Evolutionary conservation across 1,284 basidiomycete species (phyloP).

Genomic region (Marasmius oreades): DNA sequence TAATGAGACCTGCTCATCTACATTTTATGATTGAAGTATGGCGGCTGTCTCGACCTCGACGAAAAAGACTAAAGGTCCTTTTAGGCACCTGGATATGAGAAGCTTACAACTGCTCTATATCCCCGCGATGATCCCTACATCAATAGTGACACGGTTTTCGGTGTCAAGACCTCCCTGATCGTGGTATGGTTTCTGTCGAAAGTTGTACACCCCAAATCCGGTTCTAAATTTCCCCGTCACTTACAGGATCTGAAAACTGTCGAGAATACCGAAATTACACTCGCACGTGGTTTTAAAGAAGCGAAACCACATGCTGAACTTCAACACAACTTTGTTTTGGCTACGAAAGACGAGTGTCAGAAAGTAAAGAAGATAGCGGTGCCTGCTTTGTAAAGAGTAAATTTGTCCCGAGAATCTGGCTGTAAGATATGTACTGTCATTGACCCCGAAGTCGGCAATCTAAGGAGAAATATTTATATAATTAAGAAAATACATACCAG

Average conservation of each 20-base stretch:
- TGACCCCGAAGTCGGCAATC: no score
- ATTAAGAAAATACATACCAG: no score
- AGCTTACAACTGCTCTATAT: slow-evolving; percentile 73
- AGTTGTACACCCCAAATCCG: not conserved
- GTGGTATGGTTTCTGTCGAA: slow-evolving; percentile 30
- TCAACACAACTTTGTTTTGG: slow-evolving; percentile 58
- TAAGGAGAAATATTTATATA: no score
- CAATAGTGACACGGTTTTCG: slow-evolving; percentile 73
- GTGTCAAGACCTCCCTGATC: slow-evolving; percentile 61
- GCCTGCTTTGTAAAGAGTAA: not conserved
- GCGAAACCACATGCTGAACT: slow-evolving; percentile 60
- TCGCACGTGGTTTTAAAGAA: slow-evolving; percentile 59
- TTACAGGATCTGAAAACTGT: slow-evolving; percentile 46
- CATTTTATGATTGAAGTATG: slow-evolving; percentile 66
- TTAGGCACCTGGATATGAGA: slow-evolving; percentile 64
- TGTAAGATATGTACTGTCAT: no score
- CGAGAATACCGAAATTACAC: slow-evolving; percentile 48
- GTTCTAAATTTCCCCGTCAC: slow-evolving; percentile 3
- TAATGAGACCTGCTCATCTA: slow-evolving; percentile 68
- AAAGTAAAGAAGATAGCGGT: slow-evolving; percentile 25
- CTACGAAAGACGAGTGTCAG: slow-evolving; percentile 47
- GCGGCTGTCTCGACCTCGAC: not conserved
- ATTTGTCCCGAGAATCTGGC: no score
- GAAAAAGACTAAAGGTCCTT: not conserved
- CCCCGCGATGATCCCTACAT: slow-evolving; percentile 68